Evolutionary conservation across 2,329 filamentous ascomycete species (phyloP).

Genomic region (Exserohilum turcica): DNA sequence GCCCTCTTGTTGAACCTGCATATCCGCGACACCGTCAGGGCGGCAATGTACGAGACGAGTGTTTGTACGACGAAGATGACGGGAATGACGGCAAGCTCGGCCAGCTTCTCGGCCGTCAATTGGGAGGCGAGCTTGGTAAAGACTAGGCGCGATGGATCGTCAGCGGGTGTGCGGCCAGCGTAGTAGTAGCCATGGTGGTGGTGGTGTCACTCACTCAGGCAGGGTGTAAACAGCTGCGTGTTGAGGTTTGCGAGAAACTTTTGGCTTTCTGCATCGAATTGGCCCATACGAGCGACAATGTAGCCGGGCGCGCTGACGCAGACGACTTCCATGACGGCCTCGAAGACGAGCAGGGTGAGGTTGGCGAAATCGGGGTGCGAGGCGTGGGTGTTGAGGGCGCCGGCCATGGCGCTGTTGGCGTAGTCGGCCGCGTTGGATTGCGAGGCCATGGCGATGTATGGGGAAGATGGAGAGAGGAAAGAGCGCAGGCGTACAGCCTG

Average conservation of each 20-base stretch:
- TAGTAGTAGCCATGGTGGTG: neutral
- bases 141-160: constrained; percentile 59
- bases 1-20: constrained; percentile 85
- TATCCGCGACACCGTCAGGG: constrained; percentile 70
- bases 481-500: constrained; percentile 47
- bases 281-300: constrained; percentile 83
- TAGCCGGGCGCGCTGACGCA: constrained; percentile 95
- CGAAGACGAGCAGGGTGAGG: constrained; percentile 83
- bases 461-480: constrained; percentile 23
- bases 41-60: constrained; percentile 79
- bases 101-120: constrained; percentile 85
- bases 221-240: constrained; percentile 94
- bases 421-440: constrained; percentile 34
- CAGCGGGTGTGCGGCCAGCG: constrained; percentile 2
- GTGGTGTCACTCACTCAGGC: constrained; percentile 83
- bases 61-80: constrained; percentile 91
- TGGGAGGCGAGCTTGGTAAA: constrained; percentile 97
- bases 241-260: constrained; percentile 97
- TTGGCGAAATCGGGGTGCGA: constrained; percentile 69
- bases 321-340: constrained; percentile 92
- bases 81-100: constrained; percentile 92
- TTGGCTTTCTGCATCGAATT: constrained; percentile 94
- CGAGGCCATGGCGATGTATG: constrained; percentile 43
- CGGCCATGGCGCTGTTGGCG: constrained; percentile 33
- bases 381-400: constrained; percentile 45